Conservation (phyloP, 192 early-diverging fungal genomes). For the Allomyces macrogynus region DNA sequence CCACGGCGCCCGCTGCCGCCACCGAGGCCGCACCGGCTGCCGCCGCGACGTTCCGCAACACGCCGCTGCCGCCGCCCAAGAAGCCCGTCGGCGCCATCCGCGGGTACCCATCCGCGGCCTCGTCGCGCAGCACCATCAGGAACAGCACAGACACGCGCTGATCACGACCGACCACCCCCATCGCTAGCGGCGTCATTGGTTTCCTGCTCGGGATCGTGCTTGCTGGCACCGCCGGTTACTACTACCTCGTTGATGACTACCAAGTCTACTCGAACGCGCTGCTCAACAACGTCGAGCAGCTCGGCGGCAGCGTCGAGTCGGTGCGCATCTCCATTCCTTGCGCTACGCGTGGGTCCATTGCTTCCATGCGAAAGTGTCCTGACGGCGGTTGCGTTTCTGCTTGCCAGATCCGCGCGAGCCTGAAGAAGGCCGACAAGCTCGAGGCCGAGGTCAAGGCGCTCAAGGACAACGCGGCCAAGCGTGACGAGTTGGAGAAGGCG, state of each 20-base stretch:
- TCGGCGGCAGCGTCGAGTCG: slow-evolving; percentile 9
- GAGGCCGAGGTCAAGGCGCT: slow-evolving; percentile 36
- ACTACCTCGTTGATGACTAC: slow-evolving; percentile 74
- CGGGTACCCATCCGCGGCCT: neutral
- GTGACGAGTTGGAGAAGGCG: slow-evolving; percentile 8
- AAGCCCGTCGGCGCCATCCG: slow-evolving; percentile 1
- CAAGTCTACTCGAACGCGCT: slow-evolving; percentile 45
- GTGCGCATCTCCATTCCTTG: neutral
- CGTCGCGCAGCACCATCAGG: too few relatives aligned
- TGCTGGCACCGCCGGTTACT: slow-evolving; percentile 54
- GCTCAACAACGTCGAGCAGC: slow-evolving; percentile 53
- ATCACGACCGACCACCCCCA: too few relatives aligned
- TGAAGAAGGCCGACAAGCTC: slow-evolving; percentile 44
- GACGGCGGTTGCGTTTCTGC: too few relatives aligned
- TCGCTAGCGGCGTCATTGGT: slow-evolving; percentile 36
- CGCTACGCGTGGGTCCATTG: too few relatives aligned
- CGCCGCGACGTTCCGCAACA: neutral
- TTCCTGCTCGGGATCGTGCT: slow-evolving; percentile 56
- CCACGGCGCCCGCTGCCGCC: neutral
- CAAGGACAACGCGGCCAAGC: slow-evolving; percentile 17
- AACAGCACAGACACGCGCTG: too few relatives aligned
- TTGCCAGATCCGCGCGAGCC: neutral
- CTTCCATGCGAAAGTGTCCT: too few relatives aligned
- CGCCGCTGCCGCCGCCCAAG: slow-evolving; percentile 1
- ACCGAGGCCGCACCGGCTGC: slow-evolving; percentile 1